Conservation (phyloP, 441 rosid species). For the Rhodomyrtus psidioides region DNA sequence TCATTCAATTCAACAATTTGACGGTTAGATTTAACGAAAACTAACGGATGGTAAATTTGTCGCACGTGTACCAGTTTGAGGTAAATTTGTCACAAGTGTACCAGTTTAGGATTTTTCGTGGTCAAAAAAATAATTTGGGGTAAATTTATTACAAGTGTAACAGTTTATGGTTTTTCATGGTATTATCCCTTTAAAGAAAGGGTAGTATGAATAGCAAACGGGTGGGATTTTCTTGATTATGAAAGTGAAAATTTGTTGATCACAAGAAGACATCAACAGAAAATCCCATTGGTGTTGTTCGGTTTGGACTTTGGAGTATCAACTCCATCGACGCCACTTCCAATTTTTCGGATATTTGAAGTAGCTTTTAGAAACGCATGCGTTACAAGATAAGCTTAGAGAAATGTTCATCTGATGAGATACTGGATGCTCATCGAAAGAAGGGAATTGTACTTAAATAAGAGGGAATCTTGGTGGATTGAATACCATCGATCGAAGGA, state of each 20-base stretch:
- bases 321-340: neutral
- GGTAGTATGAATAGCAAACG: neutral
- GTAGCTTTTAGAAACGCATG: neutral
- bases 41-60: too few relatives aligned
- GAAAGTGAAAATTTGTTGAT: neutral
- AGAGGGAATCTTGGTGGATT: neutral
- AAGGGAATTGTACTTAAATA: neutral
- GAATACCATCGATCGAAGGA: neutral
- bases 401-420: neutral
- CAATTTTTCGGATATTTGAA: neutral
- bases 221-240: neutral
- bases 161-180: too few relatives aligned
- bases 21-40: too few relatives aligned
- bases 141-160: too few relatives aligned
- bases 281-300: neutral
- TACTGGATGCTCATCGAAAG: neutral
- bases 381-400: neutral
- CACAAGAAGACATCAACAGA: neutral
- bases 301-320: neutral
- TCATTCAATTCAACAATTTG: too few relatives aligned
- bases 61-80: too few relatives aligned
- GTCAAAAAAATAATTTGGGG: too few relatives aligned
- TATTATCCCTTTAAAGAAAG: too few relatives aligned
- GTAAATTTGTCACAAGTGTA: too few relatives aligned
- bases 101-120: too few relatives aligned